A percentile compares a stretch with the other conserved stretches of the same genome.
Conservation (phyloP, 208 protist genomes). For the Naegleria fowleri region DNA sequence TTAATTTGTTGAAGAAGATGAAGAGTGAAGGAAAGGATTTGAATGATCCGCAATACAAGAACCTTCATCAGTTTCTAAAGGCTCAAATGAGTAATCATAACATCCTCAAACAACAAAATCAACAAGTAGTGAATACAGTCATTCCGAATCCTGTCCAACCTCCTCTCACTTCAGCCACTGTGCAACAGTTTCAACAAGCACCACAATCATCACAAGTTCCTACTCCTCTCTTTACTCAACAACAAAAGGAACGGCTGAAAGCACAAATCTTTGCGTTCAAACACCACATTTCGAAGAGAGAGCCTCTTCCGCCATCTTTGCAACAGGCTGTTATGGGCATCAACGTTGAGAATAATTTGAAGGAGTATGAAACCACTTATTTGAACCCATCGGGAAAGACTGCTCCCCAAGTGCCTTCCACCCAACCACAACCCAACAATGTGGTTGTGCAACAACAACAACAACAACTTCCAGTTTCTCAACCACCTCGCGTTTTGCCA, state of each 20-base stretch:
- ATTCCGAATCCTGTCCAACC: not conserved
- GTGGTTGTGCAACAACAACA: not conserved
- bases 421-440: not conserved
- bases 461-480: not conserved
- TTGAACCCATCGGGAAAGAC: not conserved
- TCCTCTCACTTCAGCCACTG: not conserved
- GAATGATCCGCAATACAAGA: not conserved
- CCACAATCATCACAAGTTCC: not conserved
- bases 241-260: slow-evolving; percentile 21
- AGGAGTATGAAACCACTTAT: not conserved
- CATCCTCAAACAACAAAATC: not conserved
- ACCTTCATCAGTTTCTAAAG: not conserved
- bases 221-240: not conserved
- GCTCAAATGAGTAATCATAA: not conserved
- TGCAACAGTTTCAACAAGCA: not conserved
- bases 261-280: slow-evolving; percentile 24
- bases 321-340: not conserved
- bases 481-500: not conserved
- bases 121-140: not conserved
- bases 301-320: not conserved
- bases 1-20: not conserved
- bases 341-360: not conserved
- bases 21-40: not conserved
- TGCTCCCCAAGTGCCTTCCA: not conserved
- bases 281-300: not conserved